Base-by-base conservation (phyloP, 2,329 filamentous ascomycete species). In the Fusarium sambucinum region DNA sequence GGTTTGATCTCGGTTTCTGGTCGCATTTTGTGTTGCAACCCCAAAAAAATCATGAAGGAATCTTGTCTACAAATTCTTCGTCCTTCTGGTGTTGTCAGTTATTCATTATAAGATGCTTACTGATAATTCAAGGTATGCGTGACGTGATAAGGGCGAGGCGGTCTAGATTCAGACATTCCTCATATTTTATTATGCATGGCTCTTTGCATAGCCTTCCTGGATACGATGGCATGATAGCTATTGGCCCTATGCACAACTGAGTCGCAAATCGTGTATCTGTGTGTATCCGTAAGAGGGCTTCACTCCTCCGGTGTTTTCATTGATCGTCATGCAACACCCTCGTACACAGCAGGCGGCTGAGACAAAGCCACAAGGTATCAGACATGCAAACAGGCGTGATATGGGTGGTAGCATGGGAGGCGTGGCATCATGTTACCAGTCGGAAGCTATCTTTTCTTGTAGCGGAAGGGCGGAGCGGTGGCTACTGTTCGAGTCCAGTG, bases 11-110 rank as follows among this genome's bases (percentile, higher is more conserved):
- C 27, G 17, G 27, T 56, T 52, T 53, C 55, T 53, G 52, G 66
- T 55, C 63, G 63, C 61, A 66, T 55, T 47, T 30, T 30, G 45
- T 32, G 17, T 37, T 33, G 41, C n/a, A 53, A 60, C 67, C 33
- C 55, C 44, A 29, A 44, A 59, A 47, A 46, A 30, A 30, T 25
- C n/a, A 23, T 10, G 14, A 35, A 48, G 29, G 21, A 13, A 54
- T 37, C 21, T 37, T 16, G 40, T 53, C 50, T n/a, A 14, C 10
- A 32, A 9, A 30, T 38, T 12, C 13, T 13, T 29, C 14, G 10
- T 19, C 37, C 14, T 52, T 47, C 21, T 53, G 27, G 27, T 35
- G 45, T 41, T 53, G 16, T 7, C 33, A 9, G 19, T 27, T 21
- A 17, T 52, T 27, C 27, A 17, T 52, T 21, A 33, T n/a, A 33